Conservation (phyloP, 2,329 filamentous ascomycete species). For the Ophiostoma quercus region DNA sequence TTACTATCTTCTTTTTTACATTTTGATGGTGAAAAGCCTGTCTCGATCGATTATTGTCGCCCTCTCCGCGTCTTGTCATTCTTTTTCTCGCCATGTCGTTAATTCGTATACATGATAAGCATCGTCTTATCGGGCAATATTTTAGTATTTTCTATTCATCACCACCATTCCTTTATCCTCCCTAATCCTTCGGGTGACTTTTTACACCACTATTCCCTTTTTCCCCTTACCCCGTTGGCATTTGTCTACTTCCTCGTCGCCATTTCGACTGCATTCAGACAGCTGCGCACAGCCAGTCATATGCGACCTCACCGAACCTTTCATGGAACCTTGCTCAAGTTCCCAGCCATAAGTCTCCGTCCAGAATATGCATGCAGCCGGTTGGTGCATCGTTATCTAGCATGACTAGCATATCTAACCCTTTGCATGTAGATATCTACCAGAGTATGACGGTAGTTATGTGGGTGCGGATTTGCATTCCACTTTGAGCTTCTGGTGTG, state of each 20-base stretch:
- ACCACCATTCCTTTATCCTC: not conserved
- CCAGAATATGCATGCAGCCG: too few relatives aligned
- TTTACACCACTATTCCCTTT: not conserved
- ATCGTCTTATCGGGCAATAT: not conserved
- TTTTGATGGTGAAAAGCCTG: not conserved
- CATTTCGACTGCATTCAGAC: not conserved
- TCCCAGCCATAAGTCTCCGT: too few relatives aligned
- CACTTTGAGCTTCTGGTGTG: not conserved
- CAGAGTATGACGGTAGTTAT: not conserved
- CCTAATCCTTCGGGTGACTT: not conserved
- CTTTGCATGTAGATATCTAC: too few relatives aligned
- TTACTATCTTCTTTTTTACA: not conserved
- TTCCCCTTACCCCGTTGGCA: not conserved
- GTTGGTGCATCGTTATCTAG: not conserved
- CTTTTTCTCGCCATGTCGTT: not conserved
- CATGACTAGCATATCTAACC: not conserved
- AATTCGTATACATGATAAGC: not conserved
- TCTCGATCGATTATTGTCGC: not conserved
- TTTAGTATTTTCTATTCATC: not conserved
- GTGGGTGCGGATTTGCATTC: constrained; percentile 7
- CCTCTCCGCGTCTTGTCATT: not conserved
- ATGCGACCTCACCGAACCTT: not conserved
- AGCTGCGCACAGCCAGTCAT: not conserved
- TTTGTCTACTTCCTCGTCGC: not conserved
- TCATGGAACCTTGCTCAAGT: not conserved